Evolutionary conservation across 2,329 filamentous ascomycete species (phyloP).

Genomic region (Cladosporium sp.): DNA sequence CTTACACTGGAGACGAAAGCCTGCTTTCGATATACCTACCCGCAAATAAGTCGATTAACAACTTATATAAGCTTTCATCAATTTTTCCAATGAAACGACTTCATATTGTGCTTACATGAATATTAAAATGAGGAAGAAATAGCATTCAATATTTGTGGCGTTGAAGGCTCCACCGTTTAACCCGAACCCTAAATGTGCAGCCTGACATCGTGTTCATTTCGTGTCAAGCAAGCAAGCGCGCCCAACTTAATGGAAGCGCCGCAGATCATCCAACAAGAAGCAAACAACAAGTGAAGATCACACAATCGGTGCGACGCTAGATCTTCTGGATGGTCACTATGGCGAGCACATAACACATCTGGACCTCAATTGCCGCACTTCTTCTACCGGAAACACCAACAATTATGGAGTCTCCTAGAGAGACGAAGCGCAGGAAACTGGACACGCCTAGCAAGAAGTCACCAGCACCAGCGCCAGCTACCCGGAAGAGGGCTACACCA

Average conservation of each 20-base stretch:
- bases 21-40: background rate
- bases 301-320: background rate
- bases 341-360: background rate
- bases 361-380: background rate
- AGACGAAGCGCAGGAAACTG: constrained; percentile 34
- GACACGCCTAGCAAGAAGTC: constrained; percentile 23
- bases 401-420: constrained; percentile 30
- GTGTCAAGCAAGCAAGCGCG: background rate
- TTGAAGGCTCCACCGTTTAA: background rate
- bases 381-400: background rate
- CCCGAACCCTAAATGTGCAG: background rate
- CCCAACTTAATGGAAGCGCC: background rate
- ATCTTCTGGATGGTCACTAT: background rate
- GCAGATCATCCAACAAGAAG: background rate
- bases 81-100: background rate
- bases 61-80: too few relatives aligned
- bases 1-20: background rate
- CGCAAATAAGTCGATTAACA: background rate
- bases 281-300: background rate
- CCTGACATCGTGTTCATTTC: background rate
- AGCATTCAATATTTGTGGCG: background rate
- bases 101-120: background rate
- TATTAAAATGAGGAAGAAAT: background rate
- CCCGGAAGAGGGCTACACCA: constrained; percentile 17
- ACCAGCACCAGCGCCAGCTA: constrained; percentile 10